Percentiles rank a stretch among this genome's conserved stretches.
These are phyloP conservation scores for Termitomyces sp. DNA, from an alignment of 768 basidiomycete genomes.

Conservation along the genomic window DNA sequence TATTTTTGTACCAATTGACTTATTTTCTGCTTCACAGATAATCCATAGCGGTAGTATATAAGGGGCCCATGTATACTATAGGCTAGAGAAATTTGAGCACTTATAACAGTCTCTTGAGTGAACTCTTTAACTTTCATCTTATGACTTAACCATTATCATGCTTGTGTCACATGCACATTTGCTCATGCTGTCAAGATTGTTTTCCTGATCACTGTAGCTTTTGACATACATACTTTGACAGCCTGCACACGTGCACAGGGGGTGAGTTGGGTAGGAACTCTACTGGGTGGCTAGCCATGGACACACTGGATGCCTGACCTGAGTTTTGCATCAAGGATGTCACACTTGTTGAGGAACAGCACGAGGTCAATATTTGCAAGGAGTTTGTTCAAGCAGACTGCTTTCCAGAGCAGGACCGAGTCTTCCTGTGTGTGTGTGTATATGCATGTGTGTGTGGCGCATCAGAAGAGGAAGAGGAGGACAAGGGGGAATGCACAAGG, in stretches of 20 bases:
- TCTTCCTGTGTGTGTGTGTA: constrained; percentile 52
- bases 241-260: no score
- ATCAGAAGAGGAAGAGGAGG: not conserved
- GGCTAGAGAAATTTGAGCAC: no score
- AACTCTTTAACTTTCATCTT: no score
- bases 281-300: no score
- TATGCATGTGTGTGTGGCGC: no score
- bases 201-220: constrained; percentile 58
- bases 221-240: constrained; percentile 35
- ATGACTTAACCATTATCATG: no score
- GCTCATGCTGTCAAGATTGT: constrained; percentile 49
- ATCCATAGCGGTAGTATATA: no score
- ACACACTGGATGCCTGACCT: constrained; percentile 33
- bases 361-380: constrained; percentile 76
- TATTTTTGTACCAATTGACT: no score
- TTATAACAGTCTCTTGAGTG: no score
- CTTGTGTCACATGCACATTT: constrained; percentile 54
- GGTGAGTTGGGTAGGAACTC: no score
- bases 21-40: no score
- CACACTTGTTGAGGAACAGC: constrained; percentile 86
- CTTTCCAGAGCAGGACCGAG: constrained; percentile 86
- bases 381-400: constrained; percentile 78
- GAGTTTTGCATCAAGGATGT: constrained; percentile 71
- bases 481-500: constrained; percentile 25
- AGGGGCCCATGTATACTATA: no score